Base-by-base conservation (phyloP, 306 rosid genomes). In the Bauhinia variegata region DNA sequence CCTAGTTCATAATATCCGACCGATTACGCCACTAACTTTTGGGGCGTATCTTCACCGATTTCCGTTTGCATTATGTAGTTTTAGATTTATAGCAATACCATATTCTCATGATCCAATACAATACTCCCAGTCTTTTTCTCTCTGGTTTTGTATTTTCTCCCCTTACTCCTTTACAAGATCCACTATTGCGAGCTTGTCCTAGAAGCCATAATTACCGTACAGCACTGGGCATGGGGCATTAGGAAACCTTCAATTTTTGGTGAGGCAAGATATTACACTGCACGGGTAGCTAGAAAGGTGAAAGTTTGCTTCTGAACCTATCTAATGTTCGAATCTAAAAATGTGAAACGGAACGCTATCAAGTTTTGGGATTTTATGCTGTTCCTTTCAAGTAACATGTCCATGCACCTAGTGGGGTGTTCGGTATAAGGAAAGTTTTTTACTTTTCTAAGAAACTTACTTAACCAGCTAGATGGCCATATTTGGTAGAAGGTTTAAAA, bases 1-100 rank as follows among this genome's bases (percentile, higher is more conserved):
- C 71, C 54, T 37, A 33, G 43, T 53, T 9, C 28, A 23, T 23
- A 23, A 23, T 23, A 23, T 71, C 54, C 65, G 51, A 44, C 31
- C 28, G 54, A 46, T 11, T 41, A 1, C 12, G 11, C 2, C 47
- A 41, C 1, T 8, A 9, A 9, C 9, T 36, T 36, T 36, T 3
- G 3, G 47, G 10, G 6, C 0, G 16, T 1, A 2, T 41, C n/a
- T 41, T 46, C 18, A n/a, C 17, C 5, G 5, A 14, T 46, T 46
- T 5, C 14, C 51, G 0, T 14, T n/a, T 19, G 51, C 51, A 36
- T 36, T 9, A 9, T 23, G 48, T 48, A 58, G 16, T 58, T 9
- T 9, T 41, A 41, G 12, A 46, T 57, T 69, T 47, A 5, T 32
- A 12, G 10, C 12, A 44, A 18, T 17, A 44, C 11, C 38, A 16